Base-by-base conservation (phyloP, 2,329 filamentous ascomycete genomes). In the Colletotrichum filicis region DNA sequence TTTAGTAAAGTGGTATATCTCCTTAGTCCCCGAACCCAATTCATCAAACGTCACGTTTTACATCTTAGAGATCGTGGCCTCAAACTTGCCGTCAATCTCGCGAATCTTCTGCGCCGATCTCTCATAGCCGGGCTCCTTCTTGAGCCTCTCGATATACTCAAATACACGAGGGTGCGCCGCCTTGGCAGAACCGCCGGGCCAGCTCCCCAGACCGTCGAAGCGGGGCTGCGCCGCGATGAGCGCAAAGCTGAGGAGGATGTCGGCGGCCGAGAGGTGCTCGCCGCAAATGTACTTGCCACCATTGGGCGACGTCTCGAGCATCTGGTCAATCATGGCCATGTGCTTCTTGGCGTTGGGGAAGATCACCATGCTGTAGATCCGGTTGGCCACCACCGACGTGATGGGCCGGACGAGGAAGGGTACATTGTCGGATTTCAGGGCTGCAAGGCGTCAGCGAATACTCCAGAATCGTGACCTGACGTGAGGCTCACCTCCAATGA, bases 361-460 rank as follows among this genome's bases (percentile, higher is more conserved):
- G 67, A 89, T 79, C 73, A 86, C 83, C 65, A 78, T 78, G 62
- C 79, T 76, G 62, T 86, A 83, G 75, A 85, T 66, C 70, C 82
- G 81, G 76, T 83, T 83, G 55, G 85, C 86, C 11, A 89, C 83
- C 67, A 84, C 75, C 22, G 80, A 77, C 3, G 88, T 87, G 70
- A 90, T 81, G 72, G 88, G 88, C 1, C 88, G 86, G 75, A 90
- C 80, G 76, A 88, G 83, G 80, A 89, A 90, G 19, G 88, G 88
- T 1, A 90, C 81, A 28, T 79, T 78, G 1, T 82, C 78, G 1
- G 85, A 83, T 73, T 85, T 87, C 74, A 90, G 81, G 30, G 76
- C 85, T 86, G 64, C 7, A 55, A 16, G 4, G 52, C 53, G 49
- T 68, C 19, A 71, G 66, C 42, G 46, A 35, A 9, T 26, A 9